Percentiles rank a stretch among this genome's conserved stretches.
These are phyloP conservation scores for Coix lacrymajobi DNA, from an alignment of 176 grass and related monocot species.

Conservation along the genomic window DNA sequence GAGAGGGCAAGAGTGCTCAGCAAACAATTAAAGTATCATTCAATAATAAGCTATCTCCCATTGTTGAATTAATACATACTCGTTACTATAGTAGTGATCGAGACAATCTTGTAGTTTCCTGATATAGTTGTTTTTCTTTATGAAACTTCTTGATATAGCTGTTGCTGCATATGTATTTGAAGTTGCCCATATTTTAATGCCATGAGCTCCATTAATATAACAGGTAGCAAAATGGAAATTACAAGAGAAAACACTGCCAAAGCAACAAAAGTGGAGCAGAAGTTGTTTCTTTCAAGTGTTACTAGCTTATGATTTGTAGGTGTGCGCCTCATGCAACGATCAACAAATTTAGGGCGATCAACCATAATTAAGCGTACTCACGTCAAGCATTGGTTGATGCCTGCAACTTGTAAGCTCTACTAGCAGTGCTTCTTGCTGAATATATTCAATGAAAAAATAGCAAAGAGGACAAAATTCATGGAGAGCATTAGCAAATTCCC, in stretches of 20 bases:
- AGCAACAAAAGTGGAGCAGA: background rate
- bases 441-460: background rate
- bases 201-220: background rate
- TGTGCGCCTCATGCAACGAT: too few species aligned
- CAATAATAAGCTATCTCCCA: background rate
- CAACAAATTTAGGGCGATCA: background rate
- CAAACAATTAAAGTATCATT: background rate
- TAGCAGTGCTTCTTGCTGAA: background rate
- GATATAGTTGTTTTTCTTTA: too few species aligned
- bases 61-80: background rate
- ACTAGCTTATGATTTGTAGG: background rate
- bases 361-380: background rate
- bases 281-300: background rate
- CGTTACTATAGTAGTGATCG: background rate
- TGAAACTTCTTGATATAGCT: slow-evolving; percentile 21
- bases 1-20: background rate
- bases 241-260: background rate
- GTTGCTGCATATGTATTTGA: slow-evolving; percentile 2
- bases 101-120: slow-evolving; percentile 1
- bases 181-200: background rate
- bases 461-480: background rate
- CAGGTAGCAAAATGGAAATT: background rate
- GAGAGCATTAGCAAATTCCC: background rate
- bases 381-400: background rate
- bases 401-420: background rate